These are phyloP conservation scores for Geotrichum reessii DNA, from an alignment of 1,139 yeast genomes.

Conservation along the genomic window DNA sequence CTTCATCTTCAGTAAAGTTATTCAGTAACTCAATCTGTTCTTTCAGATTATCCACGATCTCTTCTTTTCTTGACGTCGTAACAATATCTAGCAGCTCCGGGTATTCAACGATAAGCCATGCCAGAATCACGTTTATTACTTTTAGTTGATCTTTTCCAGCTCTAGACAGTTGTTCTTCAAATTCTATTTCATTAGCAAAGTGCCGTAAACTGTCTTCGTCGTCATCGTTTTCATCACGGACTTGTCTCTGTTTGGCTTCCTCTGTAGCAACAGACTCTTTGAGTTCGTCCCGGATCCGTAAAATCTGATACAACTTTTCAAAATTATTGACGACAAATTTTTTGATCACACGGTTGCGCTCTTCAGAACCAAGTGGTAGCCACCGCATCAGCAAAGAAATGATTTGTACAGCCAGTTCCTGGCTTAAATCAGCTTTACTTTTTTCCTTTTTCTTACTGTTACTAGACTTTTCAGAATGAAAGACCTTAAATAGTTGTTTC, in stretches of 20 bases:
- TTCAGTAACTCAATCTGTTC: not conserved
- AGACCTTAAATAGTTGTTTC: slow-evolving; percentile 22
- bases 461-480: slow-evolving; percentile 17
- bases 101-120: slow-evolving; percentile 32
- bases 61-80: not conserved
- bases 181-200: slow-evolving; percentile 22
- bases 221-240: slow-evolving; percentile 16
- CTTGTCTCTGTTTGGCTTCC: slow-evolving; percentile 12
- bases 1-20: not conserved
- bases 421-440: slow-evolving; percentile 1
- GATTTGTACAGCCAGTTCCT: slow-evolving; percentile 25
- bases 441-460: slow-evolving; percentile 7
- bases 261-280: slow-evolving; percentile 15
- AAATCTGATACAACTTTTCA: slow-evolving; percentile 21
- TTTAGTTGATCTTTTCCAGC: slow-evolving; percentile 28
- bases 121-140: slow-evolving; percentile 27
- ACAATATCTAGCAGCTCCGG: slow-evolving; percentile 17
- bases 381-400: slow-evolving; percentile 29
- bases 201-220: slow-evolving; percentile 17
- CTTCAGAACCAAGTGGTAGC: slow-evolving; percentile 31
- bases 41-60: not conserved
- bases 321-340: slow-evolving; percentile 29
- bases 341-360: slow-evolving; percentile 29
- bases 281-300: slow-evolving; percentile 20
- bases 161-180: slow-evolving; percentile 26